Evolutionary conservation across 495 filamentous ascomycete genomes (phyloP).

Genomic region (Penicillium crystallinum): DNA sequence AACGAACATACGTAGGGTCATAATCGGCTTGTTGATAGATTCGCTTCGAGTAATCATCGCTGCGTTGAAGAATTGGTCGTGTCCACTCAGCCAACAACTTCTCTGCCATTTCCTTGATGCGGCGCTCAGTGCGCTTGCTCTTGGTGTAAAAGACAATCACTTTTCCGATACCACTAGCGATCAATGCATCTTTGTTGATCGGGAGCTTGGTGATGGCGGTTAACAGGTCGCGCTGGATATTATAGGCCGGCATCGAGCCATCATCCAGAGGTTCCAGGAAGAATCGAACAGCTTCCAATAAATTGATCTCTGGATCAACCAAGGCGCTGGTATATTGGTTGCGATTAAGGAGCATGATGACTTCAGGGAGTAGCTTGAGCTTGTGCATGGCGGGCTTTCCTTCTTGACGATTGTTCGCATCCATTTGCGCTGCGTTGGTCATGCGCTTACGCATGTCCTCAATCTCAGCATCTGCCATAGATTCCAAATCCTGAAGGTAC

Average conservation of each 20-base stretch:
- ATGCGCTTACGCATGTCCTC: conserved; percentile 83
- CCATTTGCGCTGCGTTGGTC: conserved; percentile 83
- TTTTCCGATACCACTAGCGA: conserved; percentile 91
- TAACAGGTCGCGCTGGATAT: conserved; percentile 94
- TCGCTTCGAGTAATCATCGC: conserved; percentile 85
- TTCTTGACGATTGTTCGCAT: conserved; percentile 70
- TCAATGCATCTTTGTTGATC: conserved; percentile 81
- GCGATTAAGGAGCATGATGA: conserved; percentile 79
- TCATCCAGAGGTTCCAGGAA: conserved; percentile 96
- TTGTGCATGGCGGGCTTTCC: conserved; percentile 85
- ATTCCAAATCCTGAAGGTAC: conserved; percentile 71
- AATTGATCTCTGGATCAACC: conserved; percentile 90
- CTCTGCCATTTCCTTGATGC: conserved; percentile 91
- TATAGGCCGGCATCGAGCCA: conserved; percentile 88
- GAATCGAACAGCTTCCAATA: conserved; percentile 89
- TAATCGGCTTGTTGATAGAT: conserved; percentile 51
- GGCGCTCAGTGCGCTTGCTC: conserved; percentile 75
- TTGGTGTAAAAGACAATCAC: conserved; percentile 95
- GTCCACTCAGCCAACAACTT: conserved; percentile 91
- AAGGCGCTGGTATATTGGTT: conserved; percentile 74
- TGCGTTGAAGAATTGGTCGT: conserved; percentile 87
- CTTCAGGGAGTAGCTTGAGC: conserved; percentile 89
- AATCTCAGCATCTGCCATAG: conserved; percentile 83
- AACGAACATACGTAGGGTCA: conserved; percentile 48
- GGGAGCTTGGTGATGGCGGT: conserved; percentile 70